Evolutionary conservation across 305 asterid species (phyloP), one percentile per base, ranked within the genome.

Genomic region (Fraxinus nigra): DNA sequence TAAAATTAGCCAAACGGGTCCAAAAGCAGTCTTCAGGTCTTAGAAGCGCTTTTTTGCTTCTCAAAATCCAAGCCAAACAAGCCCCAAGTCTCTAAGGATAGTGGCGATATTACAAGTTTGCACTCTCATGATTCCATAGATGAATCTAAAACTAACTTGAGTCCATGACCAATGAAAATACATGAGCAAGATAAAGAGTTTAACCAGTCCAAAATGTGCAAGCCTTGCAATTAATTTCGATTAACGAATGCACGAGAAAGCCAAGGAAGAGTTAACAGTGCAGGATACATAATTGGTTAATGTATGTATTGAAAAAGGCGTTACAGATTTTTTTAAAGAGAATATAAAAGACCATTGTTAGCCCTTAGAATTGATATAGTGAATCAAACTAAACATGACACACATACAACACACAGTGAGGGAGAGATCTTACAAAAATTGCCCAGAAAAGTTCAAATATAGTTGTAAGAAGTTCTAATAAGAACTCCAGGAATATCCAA

Each of bases 121-220:
- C 77, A 76, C 61, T 65, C 78, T 9, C 6, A 80, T 13, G 54
- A 80, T 22, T 61, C 4, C 72, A 61, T 6, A 56, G 65, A n/a
- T 43, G 54, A 43, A 22, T 32, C 24, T 37, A 33, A n/a, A 38
- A 24, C 72, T 8, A 35, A 54, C 72, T 37, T 18, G 56, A 78
- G 72, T 26, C 65, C 63, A 72, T 78, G 70, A 72, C 61, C 69
- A 78, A 22, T 26, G 40, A 35, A 78, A 72, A 82, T 80, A 59
- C 51, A 22, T 74, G 80, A 72, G 61, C 72, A 72, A 56, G 75
- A 76, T 43, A 74, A 79, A 0, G 43, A 79, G 34, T 74, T 43
- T 48, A 72, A 78, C 37, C 43, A 63, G 38, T 75, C 51, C 61
- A 13, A 63, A 22, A 9, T 10, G 72, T 70, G 35, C 59, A 48